These are phyloP conservation scores for Ustilago curta DNA, from an alignment of 1,284 basidiomycete species.

Conservation along the genomic window DNA sequence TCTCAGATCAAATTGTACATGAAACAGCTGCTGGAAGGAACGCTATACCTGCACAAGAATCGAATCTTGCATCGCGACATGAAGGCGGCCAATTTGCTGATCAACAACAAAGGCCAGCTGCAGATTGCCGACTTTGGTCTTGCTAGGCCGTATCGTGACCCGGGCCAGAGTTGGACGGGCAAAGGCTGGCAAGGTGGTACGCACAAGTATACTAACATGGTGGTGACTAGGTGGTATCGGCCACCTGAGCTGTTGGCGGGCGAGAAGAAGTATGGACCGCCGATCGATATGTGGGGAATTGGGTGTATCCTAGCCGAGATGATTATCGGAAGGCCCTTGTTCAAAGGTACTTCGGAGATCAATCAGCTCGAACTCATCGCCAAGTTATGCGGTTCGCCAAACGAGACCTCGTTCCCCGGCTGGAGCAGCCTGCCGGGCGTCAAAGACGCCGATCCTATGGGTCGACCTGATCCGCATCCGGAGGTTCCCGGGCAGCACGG, in stretches of 20 bases:
- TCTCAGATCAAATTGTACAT: constrained; percentile 91
- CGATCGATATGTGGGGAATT: constrained; percentile 98
- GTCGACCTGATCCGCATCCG: constrained; percentile 56
- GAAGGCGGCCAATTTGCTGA: constrained; percentile 97
- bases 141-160: constrained; percentile 75
- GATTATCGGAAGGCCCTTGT: constrained; percentile 87
- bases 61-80: constrained; percentile 96
- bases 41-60: constrained; percentile 96
- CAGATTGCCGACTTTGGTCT: constrained; percentile 93
- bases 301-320: constrained; percentile 97
- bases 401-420: constrained; percentile 80
- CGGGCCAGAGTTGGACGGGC: constrained; percentile 55
- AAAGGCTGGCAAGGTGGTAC: constrained; percentile 59
- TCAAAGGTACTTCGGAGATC: constrained; percentile 86
- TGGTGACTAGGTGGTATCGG: constrained; percentile 98
- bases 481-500: constrained; percentile 55
- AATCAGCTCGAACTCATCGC: constrained; percentile 93
- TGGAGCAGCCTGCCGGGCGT: constrained; percentile 74
- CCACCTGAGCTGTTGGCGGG: constrained; percentile 94
- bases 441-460: constrained; percentile 62
- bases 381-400: constrained; percentile 86
- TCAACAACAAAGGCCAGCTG: constrained; percentile 76
- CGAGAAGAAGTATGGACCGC: constrained; percentile 86
- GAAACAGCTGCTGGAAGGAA: constrained; percentile 92
- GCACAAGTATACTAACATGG: constrained; percentile 89